phyloP scores from a whole-genome alignment of 2,329 filamentous ascomycete species.

The Endoconidiophora polonica region DNA sequence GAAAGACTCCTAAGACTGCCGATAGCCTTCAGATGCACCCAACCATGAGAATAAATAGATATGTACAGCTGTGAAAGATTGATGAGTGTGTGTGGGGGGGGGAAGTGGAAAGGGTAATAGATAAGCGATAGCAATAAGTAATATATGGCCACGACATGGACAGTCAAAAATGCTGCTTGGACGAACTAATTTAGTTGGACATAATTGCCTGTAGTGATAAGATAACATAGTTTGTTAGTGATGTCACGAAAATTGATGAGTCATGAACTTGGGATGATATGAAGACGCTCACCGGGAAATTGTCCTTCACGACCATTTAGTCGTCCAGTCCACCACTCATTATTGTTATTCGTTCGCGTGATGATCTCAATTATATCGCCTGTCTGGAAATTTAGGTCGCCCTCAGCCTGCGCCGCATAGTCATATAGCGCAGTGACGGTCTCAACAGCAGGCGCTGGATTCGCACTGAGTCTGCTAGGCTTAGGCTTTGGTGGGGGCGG shows the following conservation, averaged over 20 bases:
- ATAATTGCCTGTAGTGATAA: conserved; percentile 4
- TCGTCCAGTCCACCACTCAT: conserved; percentile 93
- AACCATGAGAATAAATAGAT: no score
- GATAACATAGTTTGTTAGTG: conserved; percentile 2
- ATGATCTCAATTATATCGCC: conserved; percentile 86
- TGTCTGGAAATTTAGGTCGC: conserved; percentile 76
- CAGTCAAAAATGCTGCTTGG: no score
- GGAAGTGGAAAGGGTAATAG: background rate
- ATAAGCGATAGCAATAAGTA: background rate
- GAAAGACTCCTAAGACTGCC: no score
- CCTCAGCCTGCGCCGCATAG: conserved; percentile 87
- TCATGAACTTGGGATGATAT: background rate
- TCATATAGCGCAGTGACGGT: conserved; percentile 86
- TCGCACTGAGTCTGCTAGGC: conserved; percentile 49
- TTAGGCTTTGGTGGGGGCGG: conserved; percentile 62
- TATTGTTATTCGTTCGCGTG: conserved; percentile 67
- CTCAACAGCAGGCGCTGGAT: conserved; percentile 46
- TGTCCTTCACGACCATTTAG: conserved; percentile 69
- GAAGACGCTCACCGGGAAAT: conserved; percentile 61
- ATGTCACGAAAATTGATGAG: background rate
- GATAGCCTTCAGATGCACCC: no score
- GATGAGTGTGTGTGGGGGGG: background rate
- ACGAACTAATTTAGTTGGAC: conserved; percentile 2
- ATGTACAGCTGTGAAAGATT: no score
- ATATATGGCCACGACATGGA: no score